Conservation (phyloP, 1,284 basidiomycete species). For the Tilletia caries region DNA sequence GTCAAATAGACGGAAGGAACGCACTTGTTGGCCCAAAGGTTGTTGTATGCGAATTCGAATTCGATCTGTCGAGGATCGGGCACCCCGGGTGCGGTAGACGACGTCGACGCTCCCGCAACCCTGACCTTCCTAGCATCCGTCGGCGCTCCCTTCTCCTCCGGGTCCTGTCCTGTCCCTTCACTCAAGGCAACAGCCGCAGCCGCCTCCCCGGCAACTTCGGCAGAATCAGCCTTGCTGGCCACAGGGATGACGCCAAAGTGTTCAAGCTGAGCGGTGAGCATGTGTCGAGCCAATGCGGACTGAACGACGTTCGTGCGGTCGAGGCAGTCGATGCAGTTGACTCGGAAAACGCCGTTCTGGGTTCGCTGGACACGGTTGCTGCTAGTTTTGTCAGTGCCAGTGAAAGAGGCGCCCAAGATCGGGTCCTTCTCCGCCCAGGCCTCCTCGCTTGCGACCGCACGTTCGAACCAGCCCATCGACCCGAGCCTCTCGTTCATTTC, state of each 20-base stretch:
- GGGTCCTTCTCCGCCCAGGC: slow-evolving; percentile 11
- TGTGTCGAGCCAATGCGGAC: slow-evolving; percentile 80
- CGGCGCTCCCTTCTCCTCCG: background rate
- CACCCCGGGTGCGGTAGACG: background rate
- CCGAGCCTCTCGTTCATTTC: slow-evolving; percentile 70
- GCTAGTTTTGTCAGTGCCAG: background rate
- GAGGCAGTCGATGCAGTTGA: slow-evolving; percentile 86
- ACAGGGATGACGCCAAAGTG: slow-evolving; percentile 24
- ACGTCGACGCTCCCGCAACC: background rate
- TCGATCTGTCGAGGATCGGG: background rate
- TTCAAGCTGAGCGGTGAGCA: slow-evolving; percentile 67
- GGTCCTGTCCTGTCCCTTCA: background rate
- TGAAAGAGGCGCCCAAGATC: background rate
- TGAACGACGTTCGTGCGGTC: slow-evolving; percentile 77
- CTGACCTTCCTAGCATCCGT: slow-evolving; percentile 2
- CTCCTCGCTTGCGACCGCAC: background rate
- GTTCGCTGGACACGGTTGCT: slow-evolving; percentile 66
- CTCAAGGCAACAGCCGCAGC: background rate
- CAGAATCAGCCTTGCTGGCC: background rate
- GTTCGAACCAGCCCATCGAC: slow-evolving; percentile 56
- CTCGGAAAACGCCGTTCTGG: slow-evolving; percentile 78
- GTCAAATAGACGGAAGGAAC: background rate
- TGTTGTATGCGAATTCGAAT: slow-evolving; percentile 13
- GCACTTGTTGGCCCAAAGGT: slow-evolving; percentile 10
- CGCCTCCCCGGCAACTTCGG: slow-evolving; percentile 1